Conservation (phyloP, 805 yeast species). For the Naumovozyma castellii region DNA sequence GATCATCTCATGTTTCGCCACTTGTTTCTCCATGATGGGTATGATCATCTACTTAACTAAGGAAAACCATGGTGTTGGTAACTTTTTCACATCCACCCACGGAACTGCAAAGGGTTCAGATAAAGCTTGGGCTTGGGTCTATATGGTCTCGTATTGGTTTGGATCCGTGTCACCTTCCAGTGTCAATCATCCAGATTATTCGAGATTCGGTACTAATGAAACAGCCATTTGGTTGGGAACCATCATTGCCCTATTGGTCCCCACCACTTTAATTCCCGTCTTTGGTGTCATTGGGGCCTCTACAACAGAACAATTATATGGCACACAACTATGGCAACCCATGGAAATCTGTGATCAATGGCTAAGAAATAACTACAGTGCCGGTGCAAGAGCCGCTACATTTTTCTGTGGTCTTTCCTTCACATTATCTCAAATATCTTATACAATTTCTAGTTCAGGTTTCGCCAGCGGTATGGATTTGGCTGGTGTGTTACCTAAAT, state of each 20-base stretch:
- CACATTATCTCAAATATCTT: constrained; percentile 31
- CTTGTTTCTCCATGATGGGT: constrained; percentile 33
- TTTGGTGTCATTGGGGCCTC: constrained; percentile 38
- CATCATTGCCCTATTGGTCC: constrained; percentile 26
- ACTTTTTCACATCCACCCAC: constrained; percentile 19
- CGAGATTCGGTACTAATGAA: constrained; percentile 31
- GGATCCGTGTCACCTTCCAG: constrained; percentile 34
- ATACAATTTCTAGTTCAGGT: constrained; percentile 33
- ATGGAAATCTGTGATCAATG: constrained; percentile 27
- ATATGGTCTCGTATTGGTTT: constrained; percentile 34
- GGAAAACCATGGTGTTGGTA: constrained; percentile 31
- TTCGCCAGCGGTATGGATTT: constrained; percentile 37
- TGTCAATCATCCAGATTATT: constrained; percentile 33
- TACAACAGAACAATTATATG: constrained; percentile 30
- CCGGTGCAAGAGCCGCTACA: constrained; percentile 31
- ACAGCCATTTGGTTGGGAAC: constrained; percentile 26
- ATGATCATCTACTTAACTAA: constrained; percentile 30
- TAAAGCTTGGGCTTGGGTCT: constrained; percentile 35
- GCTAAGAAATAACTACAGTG: constrained; percentile 22
- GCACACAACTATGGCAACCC: constrained; percentile 30
- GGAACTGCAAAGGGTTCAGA: constrained; percentile 28
- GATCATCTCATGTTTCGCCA: constrained; percentile 30
- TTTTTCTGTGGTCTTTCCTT: constrained; percentile 34
- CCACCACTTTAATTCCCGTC: constrained; percentile 35
- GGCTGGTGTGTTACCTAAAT: constrained; percentile 33